Percentiles rank a stretch among this genome's conserved stretches.
These are phyloP conservation scores for Dendrobium chrysotoxum DNA, from an alignment of 106 monocot species.

Conservation along the genomic window DNA sequence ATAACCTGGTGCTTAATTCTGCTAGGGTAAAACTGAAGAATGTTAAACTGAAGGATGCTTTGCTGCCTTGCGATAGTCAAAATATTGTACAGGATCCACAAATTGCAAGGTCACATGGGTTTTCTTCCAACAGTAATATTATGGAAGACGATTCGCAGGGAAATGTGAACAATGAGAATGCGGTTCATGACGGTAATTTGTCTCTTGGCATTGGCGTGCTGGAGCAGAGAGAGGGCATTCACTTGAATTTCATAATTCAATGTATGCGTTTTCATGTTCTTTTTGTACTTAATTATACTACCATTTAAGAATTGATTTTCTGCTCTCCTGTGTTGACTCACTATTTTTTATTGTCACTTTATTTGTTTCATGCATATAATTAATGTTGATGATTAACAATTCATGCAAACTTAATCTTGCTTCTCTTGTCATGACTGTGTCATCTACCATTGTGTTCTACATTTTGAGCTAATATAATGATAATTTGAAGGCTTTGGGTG, in stretches of 20 bases:
- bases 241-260: not conserved
- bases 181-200: not conserved
- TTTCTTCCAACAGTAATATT: not conserved
- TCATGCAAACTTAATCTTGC: not conserved
- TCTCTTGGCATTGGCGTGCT: not conserved
- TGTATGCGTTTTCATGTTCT: not conserved
- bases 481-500: not conserved
- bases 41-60: not conserved
- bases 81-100: not conserved
- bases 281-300: not conserved
- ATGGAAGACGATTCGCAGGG: not conserved
- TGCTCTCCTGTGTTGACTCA: not conserved
- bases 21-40: slow-evolving; percentile 1
- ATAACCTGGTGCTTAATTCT: not conserved
- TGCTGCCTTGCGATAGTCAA: not conserved
- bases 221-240: not conserved
- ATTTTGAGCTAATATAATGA: slow-evolving; percentile 1
- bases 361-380: not conserved
- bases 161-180: slow-evolving; percentile 4
- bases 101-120: too few relatives aligned
- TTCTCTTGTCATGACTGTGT: not conserved
- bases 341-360: not conserved
- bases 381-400: not conserved
- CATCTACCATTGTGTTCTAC: not conserved
- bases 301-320: not conserved